phyloP scores from a whole-genome alignment of 139 green algal species.

The Chlamydomonas schloesseri region DNA sequence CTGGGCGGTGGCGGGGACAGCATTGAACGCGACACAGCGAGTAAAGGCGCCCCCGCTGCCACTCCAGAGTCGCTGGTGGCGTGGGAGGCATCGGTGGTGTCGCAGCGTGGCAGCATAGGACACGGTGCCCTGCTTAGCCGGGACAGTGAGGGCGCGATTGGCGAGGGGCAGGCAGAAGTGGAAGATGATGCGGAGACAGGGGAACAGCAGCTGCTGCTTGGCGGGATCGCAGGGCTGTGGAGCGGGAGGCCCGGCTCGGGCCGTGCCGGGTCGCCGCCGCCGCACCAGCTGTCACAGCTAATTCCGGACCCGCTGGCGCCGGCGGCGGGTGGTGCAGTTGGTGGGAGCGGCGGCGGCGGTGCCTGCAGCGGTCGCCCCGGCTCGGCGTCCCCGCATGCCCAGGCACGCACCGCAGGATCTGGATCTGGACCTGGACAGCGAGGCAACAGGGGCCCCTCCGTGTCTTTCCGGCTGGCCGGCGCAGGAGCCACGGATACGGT shows the following conservation, averaged over 20 bases:
- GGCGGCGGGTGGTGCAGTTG: background rate
- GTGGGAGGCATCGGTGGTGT: conserved; percentile 1
- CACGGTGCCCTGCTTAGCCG: background rate
- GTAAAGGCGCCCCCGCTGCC: too few relatives aligned
- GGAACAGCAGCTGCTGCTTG: background rate
- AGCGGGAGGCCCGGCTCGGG: background rate
- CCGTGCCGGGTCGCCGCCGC: background rate
- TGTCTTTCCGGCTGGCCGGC: background rate
- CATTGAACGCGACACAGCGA: too few relatives aligned
- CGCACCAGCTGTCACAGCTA: background rate
- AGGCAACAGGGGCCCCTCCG: too few relatives aligned
- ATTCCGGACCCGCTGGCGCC: background rate
- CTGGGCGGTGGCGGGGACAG: too few relatives aligned
- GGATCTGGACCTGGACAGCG: background rate
- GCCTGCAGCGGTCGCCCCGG: too few relatives aligned
- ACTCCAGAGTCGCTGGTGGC: background rate
- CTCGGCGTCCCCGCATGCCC: too few relatives aligned
- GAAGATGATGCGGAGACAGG: background rate
- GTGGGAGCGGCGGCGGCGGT: too few relatives aligned
- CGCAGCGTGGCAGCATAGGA: background rate
- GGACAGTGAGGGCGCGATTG: background rate
- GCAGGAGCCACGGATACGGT: too few relatives aligned
- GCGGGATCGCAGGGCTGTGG: background rate
- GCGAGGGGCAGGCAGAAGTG: background rate
- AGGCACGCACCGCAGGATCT: too few relatives aligned